phyloP scores from a whole-genome alignment of 2,329 filamentous ascomycete species.

The Leptographium radiaticola region DNA sequence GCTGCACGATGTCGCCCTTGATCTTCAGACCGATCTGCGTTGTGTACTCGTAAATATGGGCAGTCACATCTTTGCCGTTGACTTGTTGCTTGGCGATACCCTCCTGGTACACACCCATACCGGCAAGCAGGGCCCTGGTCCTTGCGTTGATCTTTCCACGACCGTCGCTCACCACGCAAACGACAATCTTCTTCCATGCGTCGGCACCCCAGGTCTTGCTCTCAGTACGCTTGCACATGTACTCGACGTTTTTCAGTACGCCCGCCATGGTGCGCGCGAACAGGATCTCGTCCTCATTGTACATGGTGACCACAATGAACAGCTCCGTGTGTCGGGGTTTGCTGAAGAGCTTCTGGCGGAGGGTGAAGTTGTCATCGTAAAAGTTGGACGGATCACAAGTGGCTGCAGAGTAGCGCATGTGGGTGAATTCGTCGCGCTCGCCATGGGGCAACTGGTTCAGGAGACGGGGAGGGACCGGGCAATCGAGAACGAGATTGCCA shows the following conservation, averaged over 20 bases:
- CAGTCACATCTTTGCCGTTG: slow-evolving; percentile 89
- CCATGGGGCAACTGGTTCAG: slow-evolving; percentile 82
- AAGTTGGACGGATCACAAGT: slow-evolving; percentile 89
- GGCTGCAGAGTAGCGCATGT: slow-evolving; percentile 88
- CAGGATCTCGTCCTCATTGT: slow-evolving; percentile 94
- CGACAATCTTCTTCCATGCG: slow-evolving; percentile 99
- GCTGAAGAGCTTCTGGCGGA: slow-evolving; percentile 83
- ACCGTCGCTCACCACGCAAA: slow-evolving; percentile 93
- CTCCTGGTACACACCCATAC: slow-evolving; percentile 93
- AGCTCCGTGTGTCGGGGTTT: slow-evolving; percentile 88
- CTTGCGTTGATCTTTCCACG: slow-evolving; percentile 93
- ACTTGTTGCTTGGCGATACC: slow-evolving; percentile 98
- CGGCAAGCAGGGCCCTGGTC: slow-evolving; percentile 79
- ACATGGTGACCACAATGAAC: slow-evolving; percentile 97
- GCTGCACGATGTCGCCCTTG: slow-evolving; percentile 76
- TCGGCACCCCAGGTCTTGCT: slow-evolving; percentile 98
- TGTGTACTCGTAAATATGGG: slow-evolving; percentile 95
- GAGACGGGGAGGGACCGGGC: slow-evolving; percentile 79
- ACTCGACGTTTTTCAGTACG: slow-evolving; percentile 97
- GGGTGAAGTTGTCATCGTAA: slow-evolving; percentile 76
- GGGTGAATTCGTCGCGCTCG: slow-evolving; percentile 81
- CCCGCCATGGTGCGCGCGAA: slow-evolving; percentile 94
- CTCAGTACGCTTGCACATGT: slow-evolving; percentile 86
- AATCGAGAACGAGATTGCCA: slow-evolving; percentile 93
- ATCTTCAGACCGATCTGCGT: slow-evolving; percentile 76